phyloP scores from a whole-genome alignment of 2,329 filamentous ascomycete species.

The Fusarium miscanthi region DNA sequence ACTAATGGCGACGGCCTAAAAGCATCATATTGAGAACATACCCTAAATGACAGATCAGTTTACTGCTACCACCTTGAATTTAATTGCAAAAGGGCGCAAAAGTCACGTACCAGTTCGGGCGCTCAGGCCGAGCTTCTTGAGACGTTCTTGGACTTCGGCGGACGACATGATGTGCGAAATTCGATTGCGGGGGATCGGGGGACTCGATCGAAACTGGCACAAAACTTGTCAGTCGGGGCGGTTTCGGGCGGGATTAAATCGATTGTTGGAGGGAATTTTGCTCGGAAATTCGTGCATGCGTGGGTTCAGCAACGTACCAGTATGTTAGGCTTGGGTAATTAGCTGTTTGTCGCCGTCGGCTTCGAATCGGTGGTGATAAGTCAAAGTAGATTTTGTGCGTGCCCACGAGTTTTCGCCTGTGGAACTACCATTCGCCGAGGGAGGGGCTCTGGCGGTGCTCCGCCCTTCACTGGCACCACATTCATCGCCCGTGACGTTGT shows the following conservation, averaged over 20 bases:
- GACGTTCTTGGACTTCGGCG: slow-evolving; percentile 65
- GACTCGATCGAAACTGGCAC: slow-evolving; percentile 45
- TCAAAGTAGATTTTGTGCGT: slow-evolving; percentile 58
- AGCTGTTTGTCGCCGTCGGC: slow-evolving; percentile 52
- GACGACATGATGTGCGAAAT: slow-evolving; percentile 58
- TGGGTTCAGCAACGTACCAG: slow-evolving; percentile 48
- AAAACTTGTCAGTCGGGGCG: slow-evolving; percentile 45
- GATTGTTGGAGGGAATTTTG: slow-evolving; percentile 20
- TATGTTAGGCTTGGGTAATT: slow-evolving; percentile 49
- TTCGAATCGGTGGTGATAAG: slow-evolving; percentile 50
- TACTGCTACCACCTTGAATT: neutral
- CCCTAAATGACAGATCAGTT: slow-evolving; percentile 47
- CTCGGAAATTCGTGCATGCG: slow-evolving; percentile 30
- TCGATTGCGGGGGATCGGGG: slow-evolving; percentile 47
- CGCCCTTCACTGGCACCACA: slow-evolving; percentile 35
- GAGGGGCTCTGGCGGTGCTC: slow-evolving; percentile 35
- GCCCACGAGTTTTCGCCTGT: slow-evolving; percentile 58
- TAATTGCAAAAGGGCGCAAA: slow-evolving; percentile 3
- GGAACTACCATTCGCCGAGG: slow-evolving; percentile 54
- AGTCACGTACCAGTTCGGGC: slow-evolving; percentile 74
- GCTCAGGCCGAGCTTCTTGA: slow-evolving; percentile 66
- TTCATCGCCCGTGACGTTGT: slow-evolving; percentile 34
- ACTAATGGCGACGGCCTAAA: slow-evolving; percentile 25
- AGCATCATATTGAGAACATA: slow-evolving; percentile 47
- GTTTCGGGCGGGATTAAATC: slow-evolving; percentile 38